A percentile compares a stretch with the other conserved stretches of the same genome.
Evolutionary conservation across 1,284 basidiomycete genomes (phyloP).

Genomic region (Cutaneotrichosporon mucoides): DNA sequence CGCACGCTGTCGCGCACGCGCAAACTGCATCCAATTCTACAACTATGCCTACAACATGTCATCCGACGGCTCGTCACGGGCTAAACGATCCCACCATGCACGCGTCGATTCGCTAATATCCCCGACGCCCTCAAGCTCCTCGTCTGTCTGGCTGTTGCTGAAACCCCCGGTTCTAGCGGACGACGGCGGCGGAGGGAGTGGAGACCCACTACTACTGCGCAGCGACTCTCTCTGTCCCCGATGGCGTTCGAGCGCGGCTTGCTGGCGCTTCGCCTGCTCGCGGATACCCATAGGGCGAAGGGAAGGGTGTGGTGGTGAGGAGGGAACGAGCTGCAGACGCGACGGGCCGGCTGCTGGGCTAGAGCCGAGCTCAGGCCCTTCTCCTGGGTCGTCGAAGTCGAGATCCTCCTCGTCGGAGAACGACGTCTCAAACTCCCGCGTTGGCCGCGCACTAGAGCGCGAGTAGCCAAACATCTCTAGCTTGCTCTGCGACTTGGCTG

Average conservation of each 20-base stretch:
- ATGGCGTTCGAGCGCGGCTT: conserved; percentile 12
- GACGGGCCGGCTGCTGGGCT: neutral
- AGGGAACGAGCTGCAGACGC: conserved; percentile 23
- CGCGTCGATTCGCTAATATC: conserved; percentile 3
- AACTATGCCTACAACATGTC: conserved; percentile 1
- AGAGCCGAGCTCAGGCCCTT: neutral
- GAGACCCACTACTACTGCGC: neutral
- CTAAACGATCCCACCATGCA: neutral
- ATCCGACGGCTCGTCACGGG: neutral
- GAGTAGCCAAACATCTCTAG: conserved; percentile 39
- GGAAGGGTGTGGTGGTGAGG: conserved; percentile 36
- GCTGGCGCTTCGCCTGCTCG: conserved; percentile 26
- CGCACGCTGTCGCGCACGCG: neutral
- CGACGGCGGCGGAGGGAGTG: neutral
- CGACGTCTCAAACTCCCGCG: conserved; percentile 20
- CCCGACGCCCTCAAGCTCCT: neutral
- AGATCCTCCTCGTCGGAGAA: conserved; percentile 40
- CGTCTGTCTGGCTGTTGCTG: conserved; percentile 2
- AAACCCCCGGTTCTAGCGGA: neutral
- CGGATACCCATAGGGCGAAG: conserved; percentile 33
- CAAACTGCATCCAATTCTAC: conserved; percentile 2
- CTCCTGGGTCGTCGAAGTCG: conserved; percentile 16
- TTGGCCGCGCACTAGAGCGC: neutral
- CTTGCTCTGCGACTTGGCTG: conserved; percentile 23
- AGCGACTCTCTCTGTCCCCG: conserved; percentile 3